Percentiles rank a stretch among this genome's conserved stretches.
phyloP scores from a whole-genome alignment of 202 grass and related monocot species.

The Saccharum hybrid region DNA sequence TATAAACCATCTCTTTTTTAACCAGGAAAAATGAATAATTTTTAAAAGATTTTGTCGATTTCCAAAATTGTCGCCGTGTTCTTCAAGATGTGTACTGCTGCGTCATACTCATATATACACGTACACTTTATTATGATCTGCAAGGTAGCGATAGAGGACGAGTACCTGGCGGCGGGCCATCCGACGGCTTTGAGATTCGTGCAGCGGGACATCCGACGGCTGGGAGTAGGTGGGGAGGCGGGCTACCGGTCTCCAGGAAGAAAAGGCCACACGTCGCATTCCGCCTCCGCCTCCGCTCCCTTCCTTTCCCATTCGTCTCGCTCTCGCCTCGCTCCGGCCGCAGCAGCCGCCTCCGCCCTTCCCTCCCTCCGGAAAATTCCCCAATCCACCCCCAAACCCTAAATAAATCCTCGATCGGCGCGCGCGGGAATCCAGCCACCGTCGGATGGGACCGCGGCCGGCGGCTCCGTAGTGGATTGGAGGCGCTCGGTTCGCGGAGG shows the following conservation, averaged over 20 bases:
- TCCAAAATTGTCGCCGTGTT: not conserved
- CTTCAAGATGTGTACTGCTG: not conserved
- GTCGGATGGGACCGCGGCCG: conserved; percentile 25
- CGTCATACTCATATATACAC: not conserved
- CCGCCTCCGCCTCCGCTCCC: conserved; percentile 3
- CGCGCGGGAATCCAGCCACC: not conserved
- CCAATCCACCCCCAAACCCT: conserved; percentile 47
- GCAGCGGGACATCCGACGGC: not conserved
- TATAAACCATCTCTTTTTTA: not conserved
- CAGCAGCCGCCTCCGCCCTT: conserved; percentile 12
- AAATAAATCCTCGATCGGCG: conserved; percentile 38
- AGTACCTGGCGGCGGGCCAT: not conserved
- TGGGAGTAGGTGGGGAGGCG: not conserved
- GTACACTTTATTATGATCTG: not conserved
- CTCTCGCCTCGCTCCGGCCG: not conserved
- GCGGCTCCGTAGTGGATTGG: conserved; percentile 30
- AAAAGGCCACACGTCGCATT: conserved; percentile 46
- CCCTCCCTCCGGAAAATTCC: conserved; percentile 24
- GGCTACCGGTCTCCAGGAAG: conserved; percentile 26
- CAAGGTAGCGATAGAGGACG: not conserved
- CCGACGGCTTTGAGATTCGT: conserved; percentile 32
- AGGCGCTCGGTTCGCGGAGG: not conserved
- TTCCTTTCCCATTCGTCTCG: conserved; percentile 26
- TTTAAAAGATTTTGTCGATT: not conserved
- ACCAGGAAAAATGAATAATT: not conserved